Conservation (phyloP, 352 stramenopile species). For the Globisporangium radiosum region DNA sequence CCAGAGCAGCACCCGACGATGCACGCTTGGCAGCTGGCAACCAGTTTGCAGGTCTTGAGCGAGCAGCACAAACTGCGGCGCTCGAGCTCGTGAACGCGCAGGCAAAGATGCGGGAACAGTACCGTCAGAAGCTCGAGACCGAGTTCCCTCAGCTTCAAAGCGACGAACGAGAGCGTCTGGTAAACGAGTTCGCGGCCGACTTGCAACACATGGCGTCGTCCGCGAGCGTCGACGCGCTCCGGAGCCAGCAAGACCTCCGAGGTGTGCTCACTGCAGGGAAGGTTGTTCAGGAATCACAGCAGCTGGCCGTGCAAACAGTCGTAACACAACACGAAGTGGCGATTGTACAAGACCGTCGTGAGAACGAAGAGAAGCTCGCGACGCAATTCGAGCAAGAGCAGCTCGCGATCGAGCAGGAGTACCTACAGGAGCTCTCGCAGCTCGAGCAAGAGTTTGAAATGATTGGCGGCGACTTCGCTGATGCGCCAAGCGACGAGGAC, state of each 20-base stretch:
- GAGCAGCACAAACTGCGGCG: conserved; percentile 4
- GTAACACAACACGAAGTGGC: conserved; percentile 15
- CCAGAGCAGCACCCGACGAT: too few relatives aligned
- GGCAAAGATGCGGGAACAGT: conserved; percentile 27
- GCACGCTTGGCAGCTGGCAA: neutral
- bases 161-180: conserved; percentile 39
- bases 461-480: conserved; percentile 19
- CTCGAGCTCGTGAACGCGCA: conserved; percentile 14
- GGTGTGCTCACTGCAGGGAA: conserved; percentile 25
- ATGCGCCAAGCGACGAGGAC: conserved; percentile 7
- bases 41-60: conserved; percentile 3
- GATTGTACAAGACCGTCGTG: neutral
- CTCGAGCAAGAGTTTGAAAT: conserved; percentile 48
- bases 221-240: conserved; percentile 39
- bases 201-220: conserved; percentile 36
- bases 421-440: conserved; percentile 34
- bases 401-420: conserved; percentile 45
- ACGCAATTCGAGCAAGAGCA: conserved; percentile 39
- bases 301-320: conserved; percentile 11
- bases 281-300: conserved; percentile 23
- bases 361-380: conserved; percentile 17
- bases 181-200: conserved; percentile 48
- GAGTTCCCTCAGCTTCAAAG: conserved; percentile 34
- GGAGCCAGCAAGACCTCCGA: conserved; percentile 31
- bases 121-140: conserved; percentile 28